phyloP scores from a whole-genome alignment of 306 rosid genomes.

The Vicia villosa region DNA sequence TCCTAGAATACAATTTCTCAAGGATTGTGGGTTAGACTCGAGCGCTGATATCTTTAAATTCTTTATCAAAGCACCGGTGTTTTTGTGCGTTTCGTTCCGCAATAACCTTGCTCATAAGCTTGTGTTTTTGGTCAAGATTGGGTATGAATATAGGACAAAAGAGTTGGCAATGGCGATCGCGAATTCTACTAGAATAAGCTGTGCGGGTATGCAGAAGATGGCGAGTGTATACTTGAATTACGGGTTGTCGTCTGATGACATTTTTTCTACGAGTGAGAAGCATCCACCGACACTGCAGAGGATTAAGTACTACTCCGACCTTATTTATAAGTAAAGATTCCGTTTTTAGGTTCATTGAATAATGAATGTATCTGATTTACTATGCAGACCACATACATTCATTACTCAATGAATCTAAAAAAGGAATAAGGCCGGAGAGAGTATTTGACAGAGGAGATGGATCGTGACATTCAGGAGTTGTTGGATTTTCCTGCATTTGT shows the following conservation, averaged over 20 bases:
- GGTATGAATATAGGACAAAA: constrained; percentile 62
- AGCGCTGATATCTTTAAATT: constrained; percentile 68
- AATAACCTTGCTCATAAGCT: constrained; percentile 65
- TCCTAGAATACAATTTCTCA: constrained; percentile 73
- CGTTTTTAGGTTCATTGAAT: too few relatives aligned
- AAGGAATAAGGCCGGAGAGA: too few relatives aligned
- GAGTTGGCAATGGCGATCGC: constrained; percentile 65
- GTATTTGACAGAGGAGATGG: constrained; percentile 72
- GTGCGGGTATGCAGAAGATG: constrained; percentile 70
- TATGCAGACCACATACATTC: too few relatives aligned
- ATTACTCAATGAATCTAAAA: too few relatives aligned
- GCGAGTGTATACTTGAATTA: constrained; percentile 56
- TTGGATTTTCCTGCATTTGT: constrained; percentile 78
- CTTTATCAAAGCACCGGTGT: constrained; percentile 67
- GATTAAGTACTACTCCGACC: too few relatives aligned
- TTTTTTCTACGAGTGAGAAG: constrained; percentile 70
- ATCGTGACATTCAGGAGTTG: constrained; percentile 66
- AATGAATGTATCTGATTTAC: too few relatives aligned
- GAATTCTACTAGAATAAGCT: constrained; percentile 67
- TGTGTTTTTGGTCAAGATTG: too few relatives aligned
- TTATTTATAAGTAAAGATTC: too few relatives aligned
- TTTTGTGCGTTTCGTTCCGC: constrained; percentile 63
- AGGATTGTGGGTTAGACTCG: constrained; percentile 67
- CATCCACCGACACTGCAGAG: constrained; percentile 86
- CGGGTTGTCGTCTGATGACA: constrained; percentile 64